Evolutionary conservation across 1,284 basidiomycete species (phyloP).

Genomic region (Puccinia triticina): DNA sequence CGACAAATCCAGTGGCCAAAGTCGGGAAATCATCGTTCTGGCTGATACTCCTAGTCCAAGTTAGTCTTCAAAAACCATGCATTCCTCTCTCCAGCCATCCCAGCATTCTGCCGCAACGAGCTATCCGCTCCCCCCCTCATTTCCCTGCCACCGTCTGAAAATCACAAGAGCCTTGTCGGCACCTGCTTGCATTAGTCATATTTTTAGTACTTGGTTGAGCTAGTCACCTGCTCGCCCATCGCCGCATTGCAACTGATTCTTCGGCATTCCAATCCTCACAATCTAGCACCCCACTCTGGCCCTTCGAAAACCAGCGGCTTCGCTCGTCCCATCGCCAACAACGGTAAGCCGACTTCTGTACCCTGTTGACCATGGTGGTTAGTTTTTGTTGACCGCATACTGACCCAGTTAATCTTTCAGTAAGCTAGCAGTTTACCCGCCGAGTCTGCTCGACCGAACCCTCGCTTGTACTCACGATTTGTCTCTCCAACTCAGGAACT

Average conservation of each 20-base stretch:
- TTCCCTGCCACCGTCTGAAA: background rate
- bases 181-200: background rate
- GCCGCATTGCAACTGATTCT: background rate
- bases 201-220: background rate
- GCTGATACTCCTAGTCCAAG: slow-evolving; percentile 49
- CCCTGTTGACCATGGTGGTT: background rate
- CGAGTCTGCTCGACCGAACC: background rate
- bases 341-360: slow-evolving; percentile 10
- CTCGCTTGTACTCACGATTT: background rate
- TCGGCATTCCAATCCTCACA: background rate
- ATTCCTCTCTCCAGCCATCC: background rate
- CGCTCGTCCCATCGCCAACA: slow-evolving; percentile 13
- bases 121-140: background rate
- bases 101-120: background rate
- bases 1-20: slow-evolving; percentile 44
- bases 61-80: slow-evolving; percentile 10
- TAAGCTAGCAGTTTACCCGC: background rate
- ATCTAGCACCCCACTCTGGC: slow-evolving; percentile 39
- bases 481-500: slow-evolving; percentile 8
- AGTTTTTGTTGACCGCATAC: background rate
- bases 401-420: background rate
- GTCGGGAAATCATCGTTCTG: slow-evolving; percentile 48
- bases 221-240: background rate
- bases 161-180: background rate
- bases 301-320: slow-evolving; percentile 35